phyloP scores from a whole-genome alignment of 371 early-diverging fungal genomes.

The Actinomucor elegans region DNA sequence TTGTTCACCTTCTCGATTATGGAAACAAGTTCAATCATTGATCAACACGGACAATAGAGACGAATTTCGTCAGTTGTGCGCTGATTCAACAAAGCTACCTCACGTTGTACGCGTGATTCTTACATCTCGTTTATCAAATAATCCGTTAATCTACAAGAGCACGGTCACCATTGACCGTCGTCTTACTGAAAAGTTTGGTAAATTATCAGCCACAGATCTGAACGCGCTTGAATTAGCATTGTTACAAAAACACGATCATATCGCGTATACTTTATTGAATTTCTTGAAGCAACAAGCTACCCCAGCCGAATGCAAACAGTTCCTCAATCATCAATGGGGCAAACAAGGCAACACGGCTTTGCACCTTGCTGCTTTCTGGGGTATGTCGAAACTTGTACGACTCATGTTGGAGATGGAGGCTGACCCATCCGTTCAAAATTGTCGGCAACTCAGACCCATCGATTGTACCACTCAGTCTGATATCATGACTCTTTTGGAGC shows the following conservation, averaged over 20 bases:
- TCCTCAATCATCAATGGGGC: slow-evolving; percentile 37
- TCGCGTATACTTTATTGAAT: slow-evolving; percentile 12
- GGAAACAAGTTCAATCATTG: slow-evolving; percentile 31
- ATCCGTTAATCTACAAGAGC: slow-evolving; percentile 26
- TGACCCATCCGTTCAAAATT: slow-evolving; percentile 29
- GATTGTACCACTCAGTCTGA: slow-evolving; percentile 34
- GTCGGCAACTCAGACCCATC: slow-evolving; percentile 31
- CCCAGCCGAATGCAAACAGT: slow-evolving; percentile 17
- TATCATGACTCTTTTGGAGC: slow-evolving; percentile 17
- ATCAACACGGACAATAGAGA: slow-evolving; percentile 28
- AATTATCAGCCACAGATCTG: slow-evolving; percentile 21
- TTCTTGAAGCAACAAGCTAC: slow-evolving; percentile 18
- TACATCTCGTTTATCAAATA: slow-evolving; percentile 27
- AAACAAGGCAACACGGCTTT: slow-evolving; percentile 32
- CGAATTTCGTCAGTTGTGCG: slow-evolving; percentile 24
- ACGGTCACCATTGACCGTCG: slow-evolving; percentile 18
- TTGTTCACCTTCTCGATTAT: slow-evolving; percentile 26
- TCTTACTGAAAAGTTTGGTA: slow-evolving; percentile 18
- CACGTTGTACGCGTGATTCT: slow-evolving; percentile 31
- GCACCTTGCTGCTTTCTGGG: slow-evolving; percentile 43
- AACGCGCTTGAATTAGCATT: slow-evolving; percentile 28
- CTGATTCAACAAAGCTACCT: slow-evolving; percentile 7
- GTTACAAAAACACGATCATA: slow-evolving; percentile 18
- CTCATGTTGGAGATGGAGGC: slow-evolving; percentile 39
- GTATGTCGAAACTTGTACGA: slow-evolving; percentile 41